Evolutionary conservation across 805 yeast genomes (phyloP).

Genomic region (Metschnikowia chrysomelidarum): DNA sequence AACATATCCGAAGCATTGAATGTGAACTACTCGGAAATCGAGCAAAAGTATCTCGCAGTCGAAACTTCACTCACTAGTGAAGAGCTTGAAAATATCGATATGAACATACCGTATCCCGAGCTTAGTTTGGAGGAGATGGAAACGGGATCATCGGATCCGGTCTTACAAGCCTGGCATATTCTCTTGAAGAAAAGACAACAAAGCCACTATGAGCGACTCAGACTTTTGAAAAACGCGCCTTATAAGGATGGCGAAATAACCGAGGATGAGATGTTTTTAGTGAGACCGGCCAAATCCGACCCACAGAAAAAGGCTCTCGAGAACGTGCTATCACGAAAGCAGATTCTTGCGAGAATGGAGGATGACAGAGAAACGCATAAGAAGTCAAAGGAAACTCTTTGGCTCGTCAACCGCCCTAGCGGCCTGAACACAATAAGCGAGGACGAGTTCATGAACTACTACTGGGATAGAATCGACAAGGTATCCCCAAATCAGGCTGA

Average conservation of each 20-base stretch:
- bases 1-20: slow-evolving; percentile 37
- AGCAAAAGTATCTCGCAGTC: slow-evolving; percentile 27
- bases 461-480: slow-evolving; percentile 48
- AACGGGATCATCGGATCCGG: slow-evolving; percentile 25
- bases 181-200: slow-evolving; percentile 46
- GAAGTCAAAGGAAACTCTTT: slow-evolving; percentile 72
- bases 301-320: slow-evolving; percentile 21
- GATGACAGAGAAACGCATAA: slow-evolving; percentile 91
- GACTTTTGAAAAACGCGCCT: slow-evolving; percentile 35
- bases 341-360: slow-evolving; percentile 78
- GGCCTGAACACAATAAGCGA: slow-evolving; percentile 35
- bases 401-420: slow-evolving; percentile 61
- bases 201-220: slow-evolving; percentile 49
- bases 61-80: slow-evolving; percentile 31
- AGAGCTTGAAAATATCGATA: slow-evolving; percentile 33
- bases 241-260: slow-evolving; percentile 16
- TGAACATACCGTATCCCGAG: slow-evolving; percentile 37
- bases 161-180: slow-evolving; percentile 46
- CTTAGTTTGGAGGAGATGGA: slow-evolving; percentile 22
- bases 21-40: slow-evolving; percentile 26
- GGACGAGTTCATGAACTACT: slow-evolving; percentile 40
- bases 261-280: slow-evolving; percentile 22
- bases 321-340: slow-evolving; percentile 39
- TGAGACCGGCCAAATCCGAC: slow-evolving; percentile 28
- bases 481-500: slow-evolving; percentile 45